Conservation (phyloP, 805 yeast species). For the Kluyveromyces starmeri region DNA sequence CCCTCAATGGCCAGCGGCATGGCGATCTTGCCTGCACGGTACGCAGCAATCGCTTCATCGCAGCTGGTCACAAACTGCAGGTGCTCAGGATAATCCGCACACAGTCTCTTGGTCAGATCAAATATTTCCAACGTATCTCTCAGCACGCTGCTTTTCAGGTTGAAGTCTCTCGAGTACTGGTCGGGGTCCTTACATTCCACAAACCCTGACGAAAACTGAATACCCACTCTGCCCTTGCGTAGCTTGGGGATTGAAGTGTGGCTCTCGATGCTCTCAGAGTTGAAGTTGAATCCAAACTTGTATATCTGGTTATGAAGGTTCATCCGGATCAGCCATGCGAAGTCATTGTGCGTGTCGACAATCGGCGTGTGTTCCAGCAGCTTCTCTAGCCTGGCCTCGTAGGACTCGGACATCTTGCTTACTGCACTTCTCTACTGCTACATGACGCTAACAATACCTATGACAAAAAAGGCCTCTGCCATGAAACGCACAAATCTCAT, state of each 20-base stretch:
- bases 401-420: neutral
- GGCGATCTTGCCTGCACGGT: slow-evolving; percentile 31
- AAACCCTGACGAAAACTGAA: slow-evolving; percentile 44
- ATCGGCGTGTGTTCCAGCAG: slow-evolving; percentile 28
- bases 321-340: slow-evolving; percentile 40
- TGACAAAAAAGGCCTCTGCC: too few relatives aligned
- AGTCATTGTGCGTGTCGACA: slow-evolving; percentile 42
- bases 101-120: slow-evolving; percentile 40
- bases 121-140: slow-evolving; percentile 48
- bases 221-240: slow-evolving; percentile 37
- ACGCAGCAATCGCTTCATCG: slow-evolving; percentile 34
- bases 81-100: slow-evolving; percentile 32
- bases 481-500: too few relatives aligned
- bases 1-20: slow-evolving; percentile 48
- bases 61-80: slow-evolving; percentile 35
- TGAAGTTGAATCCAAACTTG: slow-evolving; percentile 32
- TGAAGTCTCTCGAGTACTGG: slow-evolving; percentile 36
- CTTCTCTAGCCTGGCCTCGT: neutral
- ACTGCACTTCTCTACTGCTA: too few relatives aligned
- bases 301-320: slow-evolving; percentile 30
- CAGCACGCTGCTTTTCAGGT: slow-evolving; percentile 35
- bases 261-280: slow-evolving; percentile 26
- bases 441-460: too few relatives aligned
- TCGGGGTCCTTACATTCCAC: slow-evolving; percentile 38
- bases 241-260: slow-evolving; percentile 39